Evolutionary conservation across 352 stramenopile genomes (phyloP), one percentile per base, ranked within the genome.

Genomic region (Plasmopara halstedii): DNA sequence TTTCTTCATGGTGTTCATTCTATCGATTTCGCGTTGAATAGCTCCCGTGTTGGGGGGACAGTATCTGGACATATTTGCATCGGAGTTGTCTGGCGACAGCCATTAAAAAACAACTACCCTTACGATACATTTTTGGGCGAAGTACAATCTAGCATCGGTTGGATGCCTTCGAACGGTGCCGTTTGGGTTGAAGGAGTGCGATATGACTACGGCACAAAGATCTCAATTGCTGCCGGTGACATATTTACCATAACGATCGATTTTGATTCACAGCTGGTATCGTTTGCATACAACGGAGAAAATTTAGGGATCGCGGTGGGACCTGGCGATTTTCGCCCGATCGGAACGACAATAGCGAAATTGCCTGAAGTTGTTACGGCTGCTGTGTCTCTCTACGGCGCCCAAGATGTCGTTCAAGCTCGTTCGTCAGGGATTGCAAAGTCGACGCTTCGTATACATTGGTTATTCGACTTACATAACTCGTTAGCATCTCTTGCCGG

Each of bases 401-500:
- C 64, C 1, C 65, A 89, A 46, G 80, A 92, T 47, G 55, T 86
- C n/a, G 65, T 85, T 14, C 69, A 92, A 41, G 65, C 89, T 23
- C 60, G 73, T 32, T 74, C 83, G 6, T 79, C 75, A 10, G 83
- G 83, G 9, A 64, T 92, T 9, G 73, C 70, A 8, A 81, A 75
- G 44, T 89, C 80, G n/a, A 94, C 78, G 0, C 56, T 91, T 22
- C 70, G 67, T 18, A 56, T 94, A 10, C 83, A 91, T 29, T 94
- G 83, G 83, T 46, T 94, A 14, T 79, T 89, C 18, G 83, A 94
- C 45, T 62, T 90, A 36, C 76, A 85, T 41, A 88, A 86, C 22
- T 73, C 76, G 11, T 42, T 87, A 22, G 62, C 83, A 17, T 92
- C 78, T 20, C 63, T 94, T 5, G 75, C 69, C 20, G 78, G 78